A percentile compares a stretch with the other conserved stretches of the same genome.
These are phyloP conservation scores for Chaetomium fimeti DNA, from an alignment of 495 filamentous ascomycete species.

Conservation along the genomic window DNA sequence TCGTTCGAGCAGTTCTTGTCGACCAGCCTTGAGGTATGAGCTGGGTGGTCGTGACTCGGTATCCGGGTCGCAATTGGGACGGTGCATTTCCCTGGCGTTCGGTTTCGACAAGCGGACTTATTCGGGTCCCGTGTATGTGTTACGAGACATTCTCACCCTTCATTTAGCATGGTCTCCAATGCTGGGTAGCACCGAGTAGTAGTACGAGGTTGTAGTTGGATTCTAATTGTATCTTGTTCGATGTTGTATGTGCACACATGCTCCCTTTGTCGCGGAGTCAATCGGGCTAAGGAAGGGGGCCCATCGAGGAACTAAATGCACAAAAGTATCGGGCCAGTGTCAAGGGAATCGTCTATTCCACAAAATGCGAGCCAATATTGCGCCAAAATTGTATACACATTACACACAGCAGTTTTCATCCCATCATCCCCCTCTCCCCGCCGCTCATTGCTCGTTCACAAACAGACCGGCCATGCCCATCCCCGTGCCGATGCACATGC, in stretches of 20 bases:
- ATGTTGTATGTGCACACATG: background rate
- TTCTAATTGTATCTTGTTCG: background rate
- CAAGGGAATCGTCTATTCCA: background rate
- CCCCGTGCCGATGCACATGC: constrained; percentile 84
- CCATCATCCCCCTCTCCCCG: background rate
- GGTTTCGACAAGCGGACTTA: constrained; percentile 22
- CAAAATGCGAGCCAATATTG: background rate
- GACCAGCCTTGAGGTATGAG: constrained; percentile 13
- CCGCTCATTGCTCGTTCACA: constrained; percentile 66
- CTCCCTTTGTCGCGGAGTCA: too few species aligned
- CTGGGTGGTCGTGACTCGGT: constrained; percentile 3
- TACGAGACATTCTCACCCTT: background rate
- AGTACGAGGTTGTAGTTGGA: constrained; percentile 2
- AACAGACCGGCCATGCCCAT: constrained; percentile 82
- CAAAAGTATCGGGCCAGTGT: background rate
- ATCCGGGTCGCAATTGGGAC: background rate
- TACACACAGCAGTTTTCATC: background rate
- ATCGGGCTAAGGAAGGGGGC: too few species aligned
- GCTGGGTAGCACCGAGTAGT: constrained; percentile 10
- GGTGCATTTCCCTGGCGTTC: constrained; percentile 25
- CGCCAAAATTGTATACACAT: background rate
- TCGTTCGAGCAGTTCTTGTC: constrained; percentile 19
- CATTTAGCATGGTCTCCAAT: background rate
- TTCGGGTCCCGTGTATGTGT: constrained; percentile 3
- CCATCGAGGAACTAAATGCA: background rate